Percentiles rank a stretch among this genome's conserved stretches.
Conservation (phyloP, 768 basidiomycete genomes). For the Mrakia blollopis region DNA sequence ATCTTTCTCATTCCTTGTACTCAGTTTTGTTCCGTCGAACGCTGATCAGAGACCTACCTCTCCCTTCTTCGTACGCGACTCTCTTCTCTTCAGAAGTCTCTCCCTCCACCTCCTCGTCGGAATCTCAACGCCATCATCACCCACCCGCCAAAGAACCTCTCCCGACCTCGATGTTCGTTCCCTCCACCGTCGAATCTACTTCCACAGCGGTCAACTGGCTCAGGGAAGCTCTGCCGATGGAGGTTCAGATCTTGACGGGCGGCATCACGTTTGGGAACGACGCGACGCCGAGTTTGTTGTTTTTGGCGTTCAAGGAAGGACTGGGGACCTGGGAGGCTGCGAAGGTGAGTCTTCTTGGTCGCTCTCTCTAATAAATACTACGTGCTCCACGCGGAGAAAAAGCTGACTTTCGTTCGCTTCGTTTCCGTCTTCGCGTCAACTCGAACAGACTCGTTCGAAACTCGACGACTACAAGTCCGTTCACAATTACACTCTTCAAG, state of each 20-base stretch:
- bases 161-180: background rate
- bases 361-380: background rate
- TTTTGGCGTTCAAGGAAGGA: conserved; percentile 72
- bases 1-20: background rate
- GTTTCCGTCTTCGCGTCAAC: background rate
- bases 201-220: conserved; percentile 45
- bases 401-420: too few relatives aligned
- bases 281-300: conserved; percentile 74
- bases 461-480: conserved; percentile 79
- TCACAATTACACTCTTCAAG: conserved; percentile 64
- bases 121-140: background rate
- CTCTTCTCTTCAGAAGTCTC: background rate
- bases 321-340: conserved; percentile 75
- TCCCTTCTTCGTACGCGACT: background rate
- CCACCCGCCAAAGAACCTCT: background rate
- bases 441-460: conserved; percentile 66
- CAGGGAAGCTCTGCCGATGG: conserved; percentile 79
- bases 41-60: background rate
- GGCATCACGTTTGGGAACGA: conserved; percentile 79
- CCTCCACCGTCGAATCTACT: background rate
- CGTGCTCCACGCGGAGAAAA: too few relatives aligned
- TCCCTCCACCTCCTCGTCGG: background rate
- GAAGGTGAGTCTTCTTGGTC: conserved; percentile 52
- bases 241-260: conserved; percentile 69
- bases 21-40: background rate